Conservation (phyloP, 768 basidiomycete species). For the Hebeloma cylindrosporum region DNA sequence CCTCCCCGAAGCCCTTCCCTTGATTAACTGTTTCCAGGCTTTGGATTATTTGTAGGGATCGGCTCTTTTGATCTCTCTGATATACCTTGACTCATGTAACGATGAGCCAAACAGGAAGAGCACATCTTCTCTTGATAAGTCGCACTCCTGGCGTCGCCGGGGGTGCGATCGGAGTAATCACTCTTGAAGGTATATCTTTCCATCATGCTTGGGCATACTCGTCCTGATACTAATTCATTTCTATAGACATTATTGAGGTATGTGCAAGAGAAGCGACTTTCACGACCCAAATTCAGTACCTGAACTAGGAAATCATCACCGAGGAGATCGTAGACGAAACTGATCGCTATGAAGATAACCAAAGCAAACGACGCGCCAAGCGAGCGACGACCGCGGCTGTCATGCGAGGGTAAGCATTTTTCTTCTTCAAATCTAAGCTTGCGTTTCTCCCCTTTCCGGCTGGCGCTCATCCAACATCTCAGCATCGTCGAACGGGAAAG, state of each 20-base stretch:
- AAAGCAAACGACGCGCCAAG: constrained; percentile 71
- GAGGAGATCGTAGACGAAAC: constrained; percentile 98
- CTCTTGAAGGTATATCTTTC: constrained; percentile 65
- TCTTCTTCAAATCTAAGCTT: neutral
- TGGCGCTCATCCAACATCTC: neutral
- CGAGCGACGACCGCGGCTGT: constrained; percentile 70
- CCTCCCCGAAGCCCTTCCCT: constrained; percentile 84
- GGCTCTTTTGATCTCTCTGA: neutral
- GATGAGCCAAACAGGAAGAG: constrained; percentile 85
- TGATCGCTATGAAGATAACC: constrained; percentile 86
- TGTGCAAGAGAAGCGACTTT: neutral
- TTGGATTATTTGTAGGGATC: constrained; percentile 82
- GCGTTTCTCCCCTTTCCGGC: neutral
- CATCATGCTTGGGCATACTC: neutral
- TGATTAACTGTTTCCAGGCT: constrained; percentile 93
- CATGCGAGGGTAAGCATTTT: constrained; percentile 72
- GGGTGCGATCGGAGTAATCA: constrained; percentile 90
- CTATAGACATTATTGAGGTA: constrained; percentile 72
- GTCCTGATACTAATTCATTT: neutral
- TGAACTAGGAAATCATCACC: constrained; percentile 88
- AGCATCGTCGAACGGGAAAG: constrained; percentile 35
- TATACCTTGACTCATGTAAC: neutral
- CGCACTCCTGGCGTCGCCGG: constrained; percentile 78
- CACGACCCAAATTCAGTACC: constrained; percentile 1
- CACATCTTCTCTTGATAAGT: constrained; percentile 87